A percentile compares a stretch with the other conserved stretches of the same genome.
These are phyloP conservation scores for Panellus pusillus DNA, from an alignment of 768 basidiomycete species.

Conservation along the genomic window DNA sequence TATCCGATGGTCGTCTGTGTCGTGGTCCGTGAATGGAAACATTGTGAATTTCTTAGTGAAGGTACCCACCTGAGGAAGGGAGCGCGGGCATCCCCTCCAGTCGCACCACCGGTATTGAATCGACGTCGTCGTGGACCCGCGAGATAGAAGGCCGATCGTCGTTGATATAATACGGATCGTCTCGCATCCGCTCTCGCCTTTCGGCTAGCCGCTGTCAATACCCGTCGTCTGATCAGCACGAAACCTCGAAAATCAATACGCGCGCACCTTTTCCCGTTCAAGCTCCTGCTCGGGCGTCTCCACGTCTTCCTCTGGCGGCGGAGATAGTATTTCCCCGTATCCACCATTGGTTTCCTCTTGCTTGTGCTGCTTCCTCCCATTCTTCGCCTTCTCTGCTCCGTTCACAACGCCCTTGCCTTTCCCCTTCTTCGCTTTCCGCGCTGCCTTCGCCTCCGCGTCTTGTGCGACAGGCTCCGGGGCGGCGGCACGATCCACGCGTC, in stretches of 20 bases:
- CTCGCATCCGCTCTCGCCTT: slow-evolving; percentile 69
- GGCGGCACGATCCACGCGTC: slow-evolving; percentile 83
- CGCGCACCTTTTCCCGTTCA: slow-evolving; percentile 64
- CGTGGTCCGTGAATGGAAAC: slow-evolving; percentile 19
- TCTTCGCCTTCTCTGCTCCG: slow-evolving; percentile 26
- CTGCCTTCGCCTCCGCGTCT: slow-evolving; percentile 45
- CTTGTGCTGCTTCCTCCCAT: slow-evolving; percentile 36
- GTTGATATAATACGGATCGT: slow-evolving; percentile 91
- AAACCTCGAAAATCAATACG: background rate
- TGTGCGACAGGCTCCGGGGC: slow-evolving; percentile 42
- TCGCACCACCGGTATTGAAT: slow-evolving; percentile 87
- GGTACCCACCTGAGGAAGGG: slow-evolving; percentile 6
- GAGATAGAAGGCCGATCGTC: slow-evolving; percentile 49
- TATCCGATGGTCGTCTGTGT: slow-evolving; percentile 29
- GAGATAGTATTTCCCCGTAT: slow-evolving; percentile 36
- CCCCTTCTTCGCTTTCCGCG: slow-evolving; percentile 54
- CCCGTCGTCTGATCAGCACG: background rate
- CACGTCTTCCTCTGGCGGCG: slow-evolving; percentile 34
- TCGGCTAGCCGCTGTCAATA: slow-evolving; percentile 66
- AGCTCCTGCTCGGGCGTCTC: slow-evolving; percentile 61
- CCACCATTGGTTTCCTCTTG: slow-evolving; percentile 20
- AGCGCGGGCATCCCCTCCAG: slow-evolving; percentile 71
- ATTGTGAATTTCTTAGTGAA: background rate
- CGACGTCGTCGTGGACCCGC: slow-evolving; percentile 60
- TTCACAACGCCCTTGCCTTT: slow-evolving; percentile 27